These are phyloP conservation scores for Bruguiera gymnorhiza DNA, from an alignment of 345 rosid genomes.

Conservation along the genomic window DNA sequence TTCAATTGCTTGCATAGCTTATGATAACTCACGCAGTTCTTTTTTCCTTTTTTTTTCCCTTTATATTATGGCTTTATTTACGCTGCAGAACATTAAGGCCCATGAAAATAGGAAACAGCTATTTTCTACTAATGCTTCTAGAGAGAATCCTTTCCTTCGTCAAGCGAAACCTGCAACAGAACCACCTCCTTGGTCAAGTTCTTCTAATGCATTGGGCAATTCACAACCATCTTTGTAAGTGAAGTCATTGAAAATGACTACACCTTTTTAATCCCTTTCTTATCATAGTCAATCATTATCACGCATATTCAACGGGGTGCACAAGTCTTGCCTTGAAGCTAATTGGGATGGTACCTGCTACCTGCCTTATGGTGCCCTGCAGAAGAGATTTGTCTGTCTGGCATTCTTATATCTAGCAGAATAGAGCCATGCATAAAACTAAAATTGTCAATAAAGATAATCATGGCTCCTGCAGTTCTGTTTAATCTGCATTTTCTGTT, in stretches of 20 bases:
- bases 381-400: too few relatives aligned
- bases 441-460: too few relatives aligned
- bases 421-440: too few relatives aligned
- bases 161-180: conserved; percentile 49
- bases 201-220: conserved; percentile 42
- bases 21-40: background rate
- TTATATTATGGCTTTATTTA: background rate
- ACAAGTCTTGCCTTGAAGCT: background rate
- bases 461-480: too few relatives aligned
- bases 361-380: background rate
- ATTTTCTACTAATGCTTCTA: conserved; percentile 62
- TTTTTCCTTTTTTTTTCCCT: background rate
- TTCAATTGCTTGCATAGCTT: background rate
- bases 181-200: conserved; percentile 88
- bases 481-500: too few relatives aligned
- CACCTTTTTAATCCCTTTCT: background rate
- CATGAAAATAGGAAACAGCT: conserved; percentile 81
- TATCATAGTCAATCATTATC: too few relatives aligned
- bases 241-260: background rate
- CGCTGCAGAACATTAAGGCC: conserved; percentile 74
- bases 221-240: conserved; percentile 51
- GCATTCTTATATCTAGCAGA: too few relatives aligned
- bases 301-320: background rate
- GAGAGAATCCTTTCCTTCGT: conserved; percentile 50
- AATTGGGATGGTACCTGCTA: background rate